Base-by-base conservation (phyloP, 2,329 filamentous ascomycete genomes). In the Penicillium verrucosum region DNA sequence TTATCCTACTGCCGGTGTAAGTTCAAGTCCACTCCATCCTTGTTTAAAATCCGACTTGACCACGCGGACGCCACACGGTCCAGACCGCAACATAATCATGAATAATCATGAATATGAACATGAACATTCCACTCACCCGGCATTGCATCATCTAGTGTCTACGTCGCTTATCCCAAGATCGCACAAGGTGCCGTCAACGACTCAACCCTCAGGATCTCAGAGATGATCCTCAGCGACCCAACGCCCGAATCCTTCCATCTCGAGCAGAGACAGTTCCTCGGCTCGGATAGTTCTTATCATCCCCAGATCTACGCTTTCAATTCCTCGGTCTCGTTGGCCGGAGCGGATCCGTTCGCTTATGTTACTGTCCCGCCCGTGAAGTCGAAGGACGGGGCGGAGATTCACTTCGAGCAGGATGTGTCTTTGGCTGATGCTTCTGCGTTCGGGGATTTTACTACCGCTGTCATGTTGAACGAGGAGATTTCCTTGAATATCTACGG, bases 161-260 rank as follows among this genome's bases (percentile, higher is more conserved):
- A 80, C 64, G 83, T 86, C 50, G 83, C 70, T 3, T 83, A 85
- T 64, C 84, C 83, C 18, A 78, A 80, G 32, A 83, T 82, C 56
- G 83, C 83, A 34, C 84, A 85, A 63, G 57, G 69, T 40, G 78
- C 79, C 49, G 78, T 86, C 63, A 78, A 83, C 63, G 70, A 77
- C 32, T 80, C 83, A 1, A 77, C 73, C 4, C 70, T 86, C 27
- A 71, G 77, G 30, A 75, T 85, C 58, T 79, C 74, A 1, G 70
- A 73, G n/a, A 76, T 85, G 66, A 64, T 77, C 38, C 80, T 85
- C 59, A 77, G 74, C 16, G 68, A 81, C 14, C 82, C 84, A 7
- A 72, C 74, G 0, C 69, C 81, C 1, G 69, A 82, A 10, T 72
- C 77, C 1, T 74, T 85, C 51, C 68, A 77, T 21, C 67, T 86